Conservation (phyloP, 2,329 filamentous ascomycete species). For the Trichoderma brevicompactum region DNA sequence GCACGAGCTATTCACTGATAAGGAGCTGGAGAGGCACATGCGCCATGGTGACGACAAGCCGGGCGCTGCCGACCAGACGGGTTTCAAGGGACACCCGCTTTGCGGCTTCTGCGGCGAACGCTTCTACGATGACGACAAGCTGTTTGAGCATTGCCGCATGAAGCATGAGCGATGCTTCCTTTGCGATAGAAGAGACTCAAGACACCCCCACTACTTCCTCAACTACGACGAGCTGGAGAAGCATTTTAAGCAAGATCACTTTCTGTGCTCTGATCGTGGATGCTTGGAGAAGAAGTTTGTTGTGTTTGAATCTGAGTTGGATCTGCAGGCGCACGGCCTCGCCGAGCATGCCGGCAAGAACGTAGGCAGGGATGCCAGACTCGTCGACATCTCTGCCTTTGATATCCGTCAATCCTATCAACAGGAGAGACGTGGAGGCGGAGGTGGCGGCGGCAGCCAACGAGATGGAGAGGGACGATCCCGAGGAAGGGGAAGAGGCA, state of each 20-base stretch:
- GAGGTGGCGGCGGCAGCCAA: conserved; percentile 38
- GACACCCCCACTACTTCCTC: conserved; percentile 85
- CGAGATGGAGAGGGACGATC: conserved; percentile 46
- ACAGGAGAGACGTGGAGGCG: conserved; percentile 54
- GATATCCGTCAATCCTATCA: conserved; percentile 77
- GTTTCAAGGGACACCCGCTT: conserved; percentile 93
- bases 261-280: conserved; percentile 79
- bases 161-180: conserved; percentile 95
- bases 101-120: conserved; percentile 90
- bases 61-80: conserved; percentile 87
- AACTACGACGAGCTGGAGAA: conserved; percentile 85
- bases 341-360: conserved; percentile 86
- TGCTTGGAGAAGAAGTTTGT: conserved; percentile 98
- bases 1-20: conserved; percentile 84
- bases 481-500: conserved; percentile 44
- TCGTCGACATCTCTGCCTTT: conserved; percentile 87
- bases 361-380: conserved; percentile 77
- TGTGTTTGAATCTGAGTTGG: conserved; percentile 92
- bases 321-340: conserved; percentile 91
- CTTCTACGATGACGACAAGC: conserved; percentile 95
- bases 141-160: conserved; percentile 90
- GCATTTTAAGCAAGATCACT: conserved; percentile 89
- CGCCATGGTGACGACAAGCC: conserved; percentile 88
- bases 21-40: conserved; percentile 85
- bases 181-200: conserved; percentile 73